phyloP scores from a whole-genome alignment of 208 protist species.

The Acanthamoeba sp. region DNA sequence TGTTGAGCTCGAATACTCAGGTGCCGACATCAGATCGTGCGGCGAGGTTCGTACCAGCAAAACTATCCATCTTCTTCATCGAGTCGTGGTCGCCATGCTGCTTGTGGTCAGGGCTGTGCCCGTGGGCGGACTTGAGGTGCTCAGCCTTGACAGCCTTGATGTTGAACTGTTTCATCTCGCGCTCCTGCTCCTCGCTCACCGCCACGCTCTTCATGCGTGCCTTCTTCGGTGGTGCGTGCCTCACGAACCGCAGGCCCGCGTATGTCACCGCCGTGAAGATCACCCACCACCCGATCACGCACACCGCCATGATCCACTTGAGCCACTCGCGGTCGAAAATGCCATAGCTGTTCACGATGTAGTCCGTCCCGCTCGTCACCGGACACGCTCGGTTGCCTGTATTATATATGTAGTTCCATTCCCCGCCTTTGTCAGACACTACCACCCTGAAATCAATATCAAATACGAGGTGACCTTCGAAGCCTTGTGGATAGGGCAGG shows the following conservation, averaged over 20 bases:
- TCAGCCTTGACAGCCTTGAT: conserved; percentile 6
- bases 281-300: conserved; percentile 37
- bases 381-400: conserved; percentile 43
- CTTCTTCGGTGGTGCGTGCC: not conserved
- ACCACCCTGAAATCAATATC: too few species aligned
- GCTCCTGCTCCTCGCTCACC: conserved; percentile 25
- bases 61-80: not conserved
- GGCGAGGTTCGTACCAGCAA: not conserved
- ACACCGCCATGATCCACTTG: conserved; percentile 45
- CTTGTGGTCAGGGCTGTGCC: too few species aligned
- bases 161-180: conserved; percentile 50
- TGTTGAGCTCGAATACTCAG: too few species aligned
- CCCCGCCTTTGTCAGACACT: too few species aligned
- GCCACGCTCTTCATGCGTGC: not conserved
- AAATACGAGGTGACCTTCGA: not conserved
- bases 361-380: conserved; percentile 32
- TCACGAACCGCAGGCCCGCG: not conserved
- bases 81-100: too few species aligned
- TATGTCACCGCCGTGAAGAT: conserved; percentile 39
- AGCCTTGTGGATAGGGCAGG: not conserved
- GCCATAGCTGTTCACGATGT: not conserved
- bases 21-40: too few species aligned
- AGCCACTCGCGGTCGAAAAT: conserved; percentile 27
- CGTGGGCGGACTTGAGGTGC: not conserved
- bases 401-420: not conserved